Evolutionary conservation across 179 eudicot genomes (phyloP).

Genomic region (Silene coronaria): DNA sequence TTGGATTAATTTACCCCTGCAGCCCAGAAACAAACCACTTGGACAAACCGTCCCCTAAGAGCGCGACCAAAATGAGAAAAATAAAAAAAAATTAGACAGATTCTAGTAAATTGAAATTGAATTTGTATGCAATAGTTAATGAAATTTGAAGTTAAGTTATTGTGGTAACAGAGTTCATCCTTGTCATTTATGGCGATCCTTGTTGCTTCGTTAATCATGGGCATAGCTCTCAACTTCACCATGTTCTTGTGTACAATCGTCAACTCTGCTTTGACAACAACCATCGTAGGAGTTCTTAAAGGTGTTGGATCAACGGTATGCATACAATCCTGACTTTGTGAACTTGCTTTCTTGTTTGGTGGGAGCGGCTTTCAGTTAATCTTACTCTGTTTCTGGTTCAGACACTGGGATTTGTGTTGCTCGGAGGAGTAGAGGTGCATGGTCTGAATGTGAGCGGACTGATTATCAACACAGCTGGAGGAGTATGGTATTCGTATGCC

Average conservation of each 20-base stretch:
- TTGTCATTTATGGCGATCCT: slow-evolving; percentile 59
- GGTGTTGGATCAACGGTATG: slow-evolving; percentile 96
- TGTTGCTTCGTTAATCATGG: slow-evolving; percentile 77
- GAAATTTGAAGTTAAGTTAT: not conserved
- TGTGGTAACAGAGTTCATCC: slow-evolving; percentile 61
- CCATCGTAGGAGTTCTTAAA: slow-evolving; percentile 95
- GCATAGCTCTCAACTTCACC: slow-evolving; percentile 89
- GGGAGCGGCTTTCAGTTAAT: not conserved
- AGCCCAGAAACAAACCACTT: not conserved
- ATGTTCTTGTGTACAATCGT: slow-evolving; percentile 96
- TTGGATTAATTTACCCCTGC: not conserved
- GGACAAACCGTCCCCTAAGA: not conserved
- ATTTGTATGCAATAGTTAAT: not conserved
- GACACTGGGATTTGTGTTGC: slow-evolving; percentile 77
- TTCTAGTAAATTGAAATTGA: not conserved
- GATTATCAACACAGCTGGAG: slow-evolving; percentile 80
- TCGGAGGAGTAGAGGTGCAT: slow-evolving; percentile 92
- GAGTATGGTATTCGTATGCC: slow-evolving; percentile 85
- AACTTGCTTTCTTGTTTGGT: not conserved
- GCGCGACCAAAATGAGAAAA: not conserved
- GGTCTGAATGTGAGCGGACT: slow-evolving; percentile 76
- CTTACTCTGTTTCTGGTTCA: slow-evolving; percentile 25
- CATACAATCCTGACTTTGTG: not conserved
- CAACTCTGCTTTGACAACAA: slow-evolving; percentile 92
- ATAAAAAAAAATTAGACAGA: not conserved